Conservation (phyloP, 306 rosid genomes). For the Urtica urens region DNA sequence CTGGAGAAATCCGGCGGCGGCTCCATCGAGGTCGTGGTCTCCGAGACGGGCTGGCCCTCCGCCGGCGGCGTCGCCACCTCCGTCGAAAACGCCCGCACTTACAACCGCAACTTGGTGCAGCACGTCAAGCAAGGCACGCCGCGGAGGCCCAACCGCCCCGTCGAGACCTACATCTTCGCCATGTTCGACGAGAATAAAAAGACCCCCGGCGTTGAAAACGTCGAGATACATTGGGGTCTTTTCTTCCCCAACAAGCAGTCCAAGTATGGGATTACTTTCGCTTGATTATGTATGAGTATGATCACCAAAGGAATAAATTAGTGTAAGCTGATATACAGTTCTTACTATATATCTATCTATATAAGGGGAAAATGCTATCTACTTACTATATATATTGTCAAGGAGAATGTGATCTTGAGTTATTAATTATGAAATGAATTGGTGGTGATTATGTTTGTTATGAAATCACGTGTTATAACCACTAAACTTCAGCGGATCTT, state of each 20-base stretch:
- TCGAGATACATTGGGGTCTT: slow-evolving; percentile 28
- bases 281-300: not conserved
- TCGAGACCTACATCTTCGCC: slow-evolving; percentile 22
- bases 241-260: slow-evolving; percentile 21
- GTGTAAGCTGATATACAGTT: no score
- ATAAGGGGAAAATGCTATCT: no score
- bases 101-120: slow-evolving; percentile 13
- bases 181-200: slow-evolving; percentile 26
- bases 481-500: no score
- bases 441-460: no score
- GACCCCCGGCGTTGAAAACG: slow-evolving; percentile 12
- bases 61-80: slow-evolving; percentile 15
- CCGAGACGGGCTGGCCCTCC: slow-evolving; percentile 36
- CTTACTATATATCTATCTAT: no score
- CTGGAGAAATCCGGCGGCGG: slow-evolving; percentile 23
- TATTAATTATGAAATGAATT: no score
- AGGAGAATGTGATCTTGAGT: no score
- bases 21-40: slow-evolving; percentile 23
- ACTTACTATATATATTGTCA: no score
- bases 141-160: slow-evolving; percentile 17
- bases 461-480: no score
- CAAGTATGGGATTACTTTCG: slow-evolving; percentile 14
- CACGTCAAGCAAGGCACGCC: slow-evolving; percentile 27
- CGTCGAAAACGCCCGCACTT: slow-evolving; percentile 20
- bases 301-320: no score